phyloP scores from a whole-genome alignment of 2,329 filamentous ascomycete genomes.

The Colletotrichum limetticola region DNA sequence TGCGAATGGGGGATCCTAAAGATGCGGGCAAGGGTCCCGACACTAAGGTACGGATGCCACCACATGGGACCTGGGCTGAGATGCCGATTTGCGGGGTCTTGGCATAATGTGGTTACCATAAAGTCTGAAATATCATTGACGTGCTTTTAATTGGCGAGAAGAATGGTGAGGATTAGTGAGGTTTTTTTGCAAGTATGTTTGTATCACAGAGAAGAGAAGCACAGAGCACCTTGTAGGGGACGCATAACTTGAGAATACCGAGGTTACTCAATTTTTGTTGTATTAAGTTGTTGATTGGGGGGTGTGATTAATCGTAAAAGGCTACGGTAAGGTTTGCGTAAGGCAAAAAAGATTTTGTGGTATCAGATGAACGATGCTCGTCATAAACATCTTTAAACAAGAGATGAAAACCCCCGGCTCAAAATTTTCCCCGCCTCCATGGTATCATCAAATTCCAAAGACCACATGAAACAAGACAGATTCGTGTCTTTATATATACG shows the following conservation, averaged over 20 bases:
- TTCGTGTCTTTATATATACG: background rate
- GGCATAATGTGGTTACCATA: too few species aligned
- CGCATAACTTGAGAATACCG: too few species aligned
- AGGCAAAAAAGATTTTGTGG: background rate
- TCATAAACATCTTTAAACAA: background rate
- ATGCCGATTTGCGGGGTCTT: background rate
- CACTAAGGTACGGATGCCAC: background rate
- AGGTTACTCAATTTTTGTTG: background rate
- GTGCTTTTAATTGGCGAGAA: too few species aligned
- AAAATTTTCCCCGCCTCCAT: background rate
- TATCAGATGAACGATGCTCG: conserved; percentile 8
- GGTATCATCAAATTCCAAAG: conserved; percentile 5
- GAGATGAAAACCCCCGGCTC: background rate
- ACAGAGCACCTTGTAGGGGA: too few species aligned
- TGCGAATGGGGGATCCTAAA: background rate
- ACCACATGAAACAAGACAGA: background rate
- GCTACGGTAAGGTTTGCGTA: background rate
- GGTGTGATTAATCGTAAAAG: background rate
- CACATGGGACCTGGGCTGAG: background rate
- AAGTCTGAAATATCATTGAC: too few species aligned
- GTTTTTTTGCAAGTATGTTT: too few species aligned
- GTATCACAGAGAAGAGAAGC: too few species aligned
- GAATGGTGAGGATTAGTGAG: too few species aligned
- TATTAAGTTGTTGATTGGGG: background rate
- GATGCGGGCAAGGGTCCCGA: background rate